Evolutionary conservation across 2,329 filamentous ascomycete genomes (phyloP).

Genomic region (Triangularia setosa): DNA sequence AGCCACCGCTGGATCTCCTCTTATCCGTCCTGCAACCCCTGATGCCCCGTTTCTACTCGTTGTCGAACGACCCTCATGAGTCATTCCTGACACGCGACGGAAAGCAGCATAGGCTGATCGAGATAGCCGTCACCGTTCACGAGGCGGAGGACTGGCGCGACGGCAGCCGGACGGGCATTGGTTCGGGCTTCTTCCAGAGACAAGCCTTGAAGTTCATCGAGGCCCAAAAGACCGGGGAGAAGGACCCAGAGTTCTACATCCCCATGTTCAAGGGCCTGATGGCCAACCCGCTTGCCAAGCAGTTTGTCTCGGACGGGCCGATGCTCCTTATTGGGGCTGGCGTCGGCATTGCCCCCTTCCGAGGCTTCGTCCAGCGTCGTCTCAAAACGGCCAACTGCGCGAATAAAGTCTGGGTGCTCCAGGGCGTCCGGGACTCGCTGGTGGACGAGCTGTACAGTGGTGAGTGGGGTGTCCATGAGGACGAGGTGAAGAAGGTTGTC

Average conservation of each 20-base stretch:
- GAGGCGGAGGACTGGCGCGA: conserved; percentile 75
- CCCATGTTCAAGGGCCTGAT: conserved; percentile 99
- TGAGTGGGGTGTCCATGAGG: conserved; percentile 91
- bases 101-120: conserved; percentile 74
- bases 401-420: conserved; percentile 96
- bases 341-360: conserved; percentile 95
- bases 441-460: conserved; percentile 95
- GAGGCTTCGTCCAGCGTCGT: conserved; percentile 91
- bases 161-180: conserved; percentile 73
- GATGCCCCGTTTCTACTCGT: conserved; percentile 97
- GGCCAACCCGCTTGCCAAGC: conserved; percentile 88
- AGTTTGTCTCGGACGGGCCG: conserved; percentile 89
- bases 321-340: conserved; percentile 98
- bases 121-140: conserved; percentile 95
- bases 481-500: conserved; percentile 77
- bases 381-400: conserved; percentile 93
- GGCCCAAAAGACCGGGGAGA: conserved; percentile 59
- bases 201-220: conserved; percentile 70
- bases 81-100: conserved; percentile 63
- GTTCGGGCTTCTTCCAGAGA: conserved; percentile 89
- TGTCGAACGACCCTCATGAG: conserved; percentile 92
- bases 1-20: conserved; percentile 79
- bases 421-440: conserved; percentile 88
- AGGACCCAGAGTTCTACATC: conserved; percentile 62
- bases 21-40: conserved; percentile 77